Conservation (phyloP, 805 yeast genomes). For the Teunomyces panamensis region DNA sequence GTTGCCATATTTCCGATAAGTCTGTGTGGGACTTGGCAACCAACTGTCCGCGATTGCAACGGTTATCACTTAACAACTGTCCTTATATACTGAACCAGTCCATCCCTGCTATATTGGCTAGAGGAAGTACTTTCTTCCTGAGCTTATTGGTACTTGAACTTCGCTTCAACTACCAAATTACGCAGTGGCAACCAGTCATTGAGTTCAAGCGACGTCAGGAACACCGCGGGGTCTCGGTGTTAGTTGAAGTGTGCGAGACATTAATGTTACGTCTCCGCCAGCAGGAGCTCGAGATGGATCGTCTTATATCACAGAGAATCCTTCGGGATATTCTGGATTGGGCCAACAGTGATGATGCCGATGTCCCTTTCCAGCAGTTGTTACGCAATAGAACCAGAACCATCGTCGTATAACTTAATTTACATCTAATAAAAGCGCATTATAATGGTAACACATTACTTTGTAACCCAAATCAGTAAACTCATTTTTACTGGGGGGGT, state of each 20-base stretch:
- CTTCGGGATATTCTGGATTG: slow-evolving; percentile 63
- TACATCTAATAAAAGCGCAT: too few species aligned
- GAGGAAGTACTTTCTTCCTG: slow-evolving; percentile 33
- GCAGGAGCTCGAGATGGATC: slow-evolving; percentile 59
- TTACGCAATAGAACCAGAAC: slow-evolving; percentile 4
- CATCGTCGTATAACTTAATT: neutral
- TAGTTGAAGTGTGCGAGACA: slow-evolving; percentile 77
- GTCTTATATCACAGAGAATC: slow-evolving; percentile 52
- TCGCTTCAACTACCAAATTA: slow-evolving; percentile 55
- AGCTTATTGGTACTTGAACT: slow-evolving; percentile 74
- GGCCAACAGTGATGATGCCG: slow-evolving; percentile 52
- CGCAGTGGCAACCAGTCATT: slow-evolving; percentile 62
- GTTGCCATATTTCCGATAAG: slow-evolving; percentile 75
- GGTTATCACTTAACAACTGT: slow-evolving; percentile 78
- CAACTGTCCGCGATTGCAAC: slow-evolving; percentile 43
- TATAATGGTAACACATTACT: neutral
- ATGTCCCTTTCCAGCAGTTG: slow-evolving; percentile 15
- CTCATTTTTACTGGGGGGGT: neutral
- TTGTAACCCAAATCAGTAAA: neutral
- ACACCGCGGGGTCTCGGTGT: slow-evolving; percentile 44
- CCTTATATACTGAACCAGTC: slow-evolving; percentile 54
- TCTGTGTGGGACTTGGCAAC: slow-evolving; percentile 78
- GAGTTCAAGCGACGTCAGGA: slow-evolving; percentile 58
- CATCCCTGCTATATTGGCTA: slow-evolving; percentile 45
- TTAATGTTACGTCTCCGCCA: slow-evolving; percentile 57